Evolutionary conservation across 2,329 filamentous ascomycete species (phyloP), one percentile per base, ranked within the genome.

Genomic region (Xylaria digitata): DNA sequence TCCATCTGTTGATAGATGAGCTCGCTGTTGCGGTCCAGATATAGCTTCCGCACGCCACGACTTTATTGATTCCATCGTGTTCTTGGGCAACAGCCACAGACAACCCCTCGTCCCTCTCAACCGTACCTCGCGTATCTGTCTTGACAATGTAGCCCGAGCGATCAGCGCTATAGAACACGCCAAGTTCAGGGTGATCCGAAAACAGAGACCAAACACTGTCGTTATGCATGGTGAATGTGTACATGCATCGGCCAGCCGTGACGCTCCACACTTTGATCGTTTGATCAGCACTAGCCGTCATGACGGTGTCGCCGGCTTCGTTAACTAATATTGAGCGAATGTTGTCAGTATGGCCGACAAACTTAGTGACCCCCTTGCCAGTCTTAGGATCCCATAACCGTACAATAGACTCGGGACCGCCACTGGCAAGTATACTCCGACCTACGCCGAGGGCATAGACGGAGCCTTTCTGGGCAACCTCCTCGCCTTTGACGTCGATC

Each of bases 251-350:
- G 62, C 96, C 96, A 23, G 94, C 95, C 11, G 92, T 96, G 73
- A 98, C 90, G 72, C 94, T 97, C 96, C 96, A 99, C 65, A 98
- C 89, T 82, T 99, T 99, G 82, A 99, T 91, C 0, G 96, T 98
- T 80, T 97, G 94, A 78, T 99, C 96, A 1, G 95, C 95, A 73
- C 94, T 97, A 15, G 93, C 94, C 0, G 95, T 97, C 84, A 99
- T 88, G 73, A 99, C 92, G 46, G 90, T 96, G 76, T 97, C 94
- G 45, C 93, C 94, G 66, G 92, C 89, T 72, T 95, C 89, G 74
- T 93, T 97, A 71, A 99, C 89, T 59, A 99, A 83, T 69, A 99
- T 94, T 73, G 95, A 91, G 54, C 96, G 90, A 71, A 99, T 90
- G 72, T 95, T 97, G 83, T 97, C 94, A 21, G 95, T 96, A 78